These are phyloP conservation scores for Candida michaelii DNA, from an alignment of 805 yeast genomes.

Conservation along the genomic window DNA sequence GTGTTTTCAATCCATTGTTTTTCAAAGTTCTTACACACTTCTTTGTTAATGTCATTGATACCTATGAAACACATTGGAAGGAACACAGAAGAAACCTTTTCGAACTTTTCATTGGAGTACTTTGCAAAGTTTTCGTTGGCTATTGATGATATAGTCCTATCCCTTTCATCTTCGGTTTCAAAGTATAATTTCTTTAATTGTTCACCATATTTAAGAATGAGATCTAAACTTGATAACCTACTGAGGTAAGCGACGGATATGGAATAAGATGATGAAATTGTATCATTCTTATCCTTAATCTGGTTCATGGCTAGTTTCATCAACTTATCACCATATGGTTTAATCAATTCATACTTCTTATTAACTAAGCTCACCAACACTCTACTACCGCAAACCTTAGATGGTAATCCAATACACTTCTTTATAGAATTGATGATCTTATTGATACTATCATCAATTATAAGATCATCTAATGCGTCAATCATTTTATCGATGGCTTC, in stretches of 20 bases:
- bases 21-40: constrained; percentile 50
- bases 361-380: constrained; percentile 65
- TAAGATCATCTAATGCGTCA: constrained; percentile 50
- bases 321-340: constrained; percentile 60
- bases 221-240: constrained; percentile 55
- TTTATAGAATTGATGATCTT: constrained; percentile 57
- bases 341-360: constrained; percentile 46
- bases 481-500: constrained; percentile 75
- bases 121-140: constrained; percentile 67
- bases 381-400: constrained; percentile 81
- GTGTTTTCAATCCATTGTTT: constrained; percentile 78
- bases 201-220: constrained; percentile 53
- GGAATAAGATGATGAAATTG: constrained; percentile 75
- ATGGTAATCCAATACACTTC: constrained; percentile 82
- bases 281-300: constrained; percentile 65
- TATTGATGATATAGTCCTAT: constrained; percentile 53
- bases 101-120: constrained; percentile 68
- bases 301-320: constrained; percentile 59
- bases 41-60: constrained; percentile 57
- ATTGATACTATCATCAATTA: constrained; percentile 49
- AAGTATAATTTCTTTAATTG: constrained; percentile 58
- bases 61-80: constrained; percentile 82
- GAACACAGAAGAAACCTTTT: constrained; percentile 58
- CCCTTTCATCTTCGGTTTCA: constrained; percentile 48
- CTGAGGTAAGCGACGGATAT: constrained; percentile 77